A percentile compares a stretch with the other conserved stretches of the same genome.
These are phyloP conservation scores for Penicillium desertorum DNA, from an alignment of 495 filamentous ascomycete genomes.

Conservation along the genomic window DNA sequence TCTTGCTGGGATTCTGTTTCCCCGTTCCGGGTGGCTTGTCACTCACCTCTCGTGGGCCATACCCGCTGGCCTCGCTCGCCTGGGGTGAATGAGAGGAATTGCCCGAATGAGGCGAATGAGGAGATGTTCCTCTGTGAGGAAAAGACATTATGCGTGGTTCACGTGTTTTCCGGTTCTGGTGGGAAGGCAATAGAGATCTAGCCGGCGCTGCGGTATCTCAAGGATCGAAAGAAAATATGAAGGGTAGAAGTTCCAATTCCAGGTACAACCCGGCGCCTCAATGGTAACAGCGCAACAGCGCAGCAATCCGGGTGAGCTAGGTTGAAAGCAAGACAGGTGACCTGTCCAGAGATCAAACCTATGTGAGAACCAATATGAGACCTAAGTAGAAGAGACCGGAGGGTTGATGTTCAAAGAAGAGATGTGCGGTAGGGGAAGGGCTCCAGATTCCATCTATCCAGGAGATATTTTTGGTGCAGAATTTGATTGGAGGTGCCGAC, in stretches of 20 bases:
- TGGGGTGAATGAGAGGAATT: constrained; percentile 26
- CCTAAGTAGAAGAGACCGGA: neutral
- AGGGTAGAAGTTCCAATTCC: neutral
- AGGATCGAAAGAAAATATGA: neutral
- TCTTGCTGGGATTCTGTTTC: neutral
- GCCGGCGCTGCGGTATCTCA: neutral
- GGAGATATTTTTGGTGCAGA: constrained; percentile 33
- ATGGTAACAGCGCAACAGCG: neutral
- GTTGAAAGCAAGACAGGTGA: constrained; percentile 1
- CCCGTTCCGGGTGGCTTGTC: neutral
- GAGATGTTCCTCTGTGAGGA: constrained; percentile 23
- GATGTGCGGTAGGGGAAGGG: neutral
- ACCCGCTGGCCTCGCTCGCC: constrained; percentile 26
- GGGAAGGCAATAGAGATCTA: neutral
- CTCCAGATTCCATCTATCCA: constrained; percentile 13
- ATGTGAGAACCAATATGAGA: neutral
- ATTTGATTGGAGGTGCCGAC: constrained; percentile 27
- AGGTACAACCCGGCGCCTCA: neutral
- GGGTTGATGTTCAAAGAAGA: neutral
- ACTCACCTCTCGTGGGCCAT: constrained; percentile 15
- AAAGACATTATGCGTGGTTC: constrained; percentile 25
- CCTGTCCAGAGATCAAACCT: constrained; percentile 6
- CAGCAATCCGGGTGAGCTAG: neutral
- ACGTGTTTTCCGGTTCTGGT: constrained; percentile 4
- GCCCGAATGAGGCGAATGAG: constrained; percentile 25